A percentile compares a stretch with the other conserved stretches of the same genome.
These are phyloP conservation scores for Ilex aquifolium DNA, from an alignment of 257 asterid species.

Conservation along the genomic window DNA sequence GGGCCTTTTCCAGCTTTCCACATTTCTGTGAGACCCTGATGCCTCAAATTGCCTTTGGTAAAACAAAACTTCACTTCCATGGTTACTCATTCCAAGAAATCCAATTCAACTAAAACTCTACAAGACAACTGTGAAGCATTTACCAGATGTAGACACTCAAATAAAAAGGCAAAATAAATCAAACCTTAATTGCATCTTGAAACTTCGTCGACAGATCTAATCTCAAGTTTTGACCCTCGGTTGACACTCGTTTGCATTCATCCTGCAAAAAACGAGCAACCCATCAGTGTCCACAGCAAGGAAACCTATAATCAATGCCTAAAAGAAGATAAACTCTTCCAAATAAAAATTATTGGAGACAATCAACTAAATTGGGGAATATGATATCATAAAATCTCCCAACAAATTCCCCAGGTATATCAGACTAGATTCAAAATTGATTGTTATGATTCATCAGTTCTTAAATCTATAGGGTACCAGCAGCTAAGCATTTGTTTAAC, in stretches of 20 bases:
- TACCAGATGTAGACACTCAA: background rate
- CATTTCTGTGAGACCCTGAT: background rate
- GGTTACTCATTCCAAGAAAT: background rate
- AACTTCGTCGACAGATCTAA: conserved; percentile 84
- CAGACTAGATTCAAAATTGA: background rate
- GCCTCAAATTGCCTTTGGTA: background rate
- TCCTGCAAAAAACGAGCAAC: conserved; percentile 46
- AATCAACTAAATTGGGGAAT: background rate
- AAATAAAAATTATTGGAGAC: background rate
- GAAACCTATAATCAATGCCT: background rate
- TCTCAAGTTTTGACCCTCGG: conserved; percentile 90
- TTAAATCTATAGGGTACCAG: too few relatives aligned
- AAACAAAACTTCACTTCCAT: background rate
- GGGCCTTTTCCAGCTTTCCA: too few relatives aligned
- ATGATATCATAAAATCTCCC: too few relatives aligned
- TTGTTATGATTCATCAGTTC: background rate
- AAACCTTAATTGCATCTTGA: conserved; percentile 94
- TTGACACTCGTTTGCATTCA: conserved; percentile 85
- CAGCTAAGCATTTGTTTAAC: too few relatives aligned
- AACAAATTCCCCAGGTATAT: background rate
- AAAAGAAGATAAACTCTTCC: background rate
- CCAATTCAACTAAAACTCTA: background rate
- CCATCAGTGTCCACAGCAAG: background rate
- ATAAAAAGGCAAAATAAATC: conserved; percentile 8
- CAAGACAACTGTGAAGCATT: background rate